These are phyloP conservation scores for Penicillium canescens DNA, from an alignment of 495 filamentous ascomycete genomes.

Conservation along the genomic window DNA sequence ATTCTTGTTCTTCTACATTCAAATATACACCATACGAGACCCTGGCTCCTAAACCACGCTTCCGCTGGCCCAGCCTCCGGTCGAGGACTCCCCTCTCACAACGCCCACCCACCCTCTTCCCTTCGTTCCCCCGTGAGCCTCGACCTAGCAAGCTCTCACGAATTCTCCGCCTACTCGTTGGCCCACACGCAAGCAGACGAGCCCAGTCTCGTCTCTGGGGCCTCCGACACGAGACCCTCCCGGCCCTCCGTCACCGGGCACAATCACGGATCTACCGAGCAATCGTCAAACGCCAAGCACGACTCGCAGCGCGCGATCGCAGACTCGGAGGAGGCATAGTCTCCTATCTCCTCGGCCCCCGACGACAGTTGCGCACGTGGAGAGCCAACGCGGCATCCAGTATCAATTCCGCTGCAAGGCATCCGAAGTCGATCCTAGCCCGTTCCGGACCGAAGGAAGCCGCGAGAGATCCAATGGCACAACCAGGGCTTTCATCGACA, in stretches of 20 bases:
- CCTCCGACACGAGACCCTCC: conserved; percentile 73
- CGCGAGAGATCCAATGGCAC: conserved; percentile 38
- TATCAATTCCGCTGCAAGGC: conserved; percentile 3
- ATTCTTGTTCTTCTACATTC: background rate
- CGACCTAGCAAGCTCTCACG: conserved; percentile 25
- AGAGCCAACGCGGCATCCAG: conserved; percentile 1
- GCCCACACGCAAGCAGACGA: conserved; percentile 57
- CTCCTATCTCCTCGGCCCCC: conserved; percentile 48
- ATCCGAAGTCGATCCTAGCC: conserved; percentile 13
- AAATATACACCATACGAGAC: conserved; percentile 11
- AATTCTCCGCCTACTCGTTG: conserved; percentile 50
- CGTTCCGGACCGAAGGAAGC: conserved; percentile 28
- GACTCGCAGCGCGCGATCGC: conserved; percentile 37
- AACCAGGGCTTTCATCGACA: conserved; percentile 34
- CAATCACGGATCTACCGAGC: conserved; percentile 76
- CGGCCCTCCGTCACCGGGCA: conserved; percentile 63
- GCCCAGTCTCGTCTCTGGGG: conserved; percentile 61
- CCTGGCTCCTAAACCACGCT: conserved; percentile 44
- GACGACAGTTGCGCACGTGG: conserved; percentile 41
- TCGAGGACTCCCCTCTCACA: conserved; percentile 15
- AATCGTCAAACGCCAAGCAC: conserved; percentile 63
- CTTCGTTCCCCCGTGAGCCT: conserved; percentile 16
- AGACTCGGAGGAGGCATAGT: conserved; percentile 43
- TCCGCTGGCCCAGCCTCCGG: conserved; percentile 29
- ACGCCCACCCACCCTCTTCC: conserved; percentile 21